Percentiles rank a stretch among this genome's conserved stretches.
These are phyloP conservation scores for Sclerotiophoma versabilis DNA, from an alignment of 2,329 filamentous ascomycete species.

Conservation along the genomic window DNA sequence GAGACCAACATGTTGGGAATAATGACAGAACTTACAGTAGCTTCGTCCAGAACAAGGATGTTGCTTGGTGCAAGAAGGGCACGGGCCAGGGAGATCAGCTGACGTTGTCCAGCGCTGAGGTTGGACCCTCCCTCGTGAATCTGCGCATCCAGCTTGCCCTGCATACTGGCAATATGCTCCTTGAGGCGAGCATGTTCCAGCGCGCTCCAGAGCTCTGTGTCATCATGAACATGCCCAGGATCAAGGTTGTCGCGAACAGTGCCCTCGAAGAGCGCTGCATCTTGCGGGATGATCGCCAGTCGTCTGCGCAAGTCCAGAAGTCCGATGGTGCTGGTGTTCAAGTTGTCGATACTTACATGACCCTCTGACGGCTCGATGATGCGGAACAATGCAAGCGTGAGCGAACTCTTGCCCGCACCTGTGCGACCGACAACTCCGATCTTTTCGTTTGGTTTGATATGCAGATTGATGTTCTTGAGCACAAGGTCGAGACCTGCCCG, in stretches of 20 bases:
- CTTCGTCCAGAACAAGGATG: constrained; percentile 96
- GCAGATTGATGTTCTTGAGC: constrained; percentile 87
- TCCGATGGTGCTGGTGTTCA: constrained; percentile 91
- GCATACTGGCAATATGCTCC: constrained; percentile 86
- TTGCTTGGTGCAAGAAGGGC: constrained; percentile 95
- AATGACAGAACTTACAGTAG: constrained; percentile 70
- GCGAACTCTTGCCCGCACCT: constrained; percentile 92
- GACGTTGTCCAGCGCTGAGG: constrained; percentile 91
- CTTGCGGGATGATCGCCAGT: constrained; percentile 96
- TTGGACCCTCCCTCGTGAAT: constrained; percentile 97
- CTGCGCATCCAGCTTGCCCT: constrained; percentile 85
- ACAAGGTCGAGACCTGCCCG: constrained; percentile 89
- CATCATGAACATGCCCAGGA: constrained; percentile 91
- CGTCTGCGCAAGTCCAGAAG: constrained; percentile 86
- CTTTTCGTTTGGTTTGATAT: constrained; percentile 96
- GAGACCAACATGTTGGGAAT: not conserved
- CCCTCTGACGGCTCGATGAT: constrained; percentile 89
- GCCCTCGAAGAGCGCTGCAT: constrained; percentile 94
- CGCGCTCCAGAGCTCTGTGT: constrained; percentile 96
- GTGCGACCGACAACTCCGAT: constrained; percentile 97
- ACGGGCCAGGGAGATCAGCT: constrained; percentile 90
- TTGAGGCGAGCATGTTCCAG: constrained; percentile 93
- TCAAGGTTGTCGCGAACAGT: constrained; percentile 94
- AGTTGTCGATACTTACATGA: constrained; percentile 83
- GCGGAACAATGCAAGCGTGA: constrained; percentile 91